Evolutionary conservation across 768 basidiomycete species (phyloP).

Genomic region (Collybia nuda): DNA sequence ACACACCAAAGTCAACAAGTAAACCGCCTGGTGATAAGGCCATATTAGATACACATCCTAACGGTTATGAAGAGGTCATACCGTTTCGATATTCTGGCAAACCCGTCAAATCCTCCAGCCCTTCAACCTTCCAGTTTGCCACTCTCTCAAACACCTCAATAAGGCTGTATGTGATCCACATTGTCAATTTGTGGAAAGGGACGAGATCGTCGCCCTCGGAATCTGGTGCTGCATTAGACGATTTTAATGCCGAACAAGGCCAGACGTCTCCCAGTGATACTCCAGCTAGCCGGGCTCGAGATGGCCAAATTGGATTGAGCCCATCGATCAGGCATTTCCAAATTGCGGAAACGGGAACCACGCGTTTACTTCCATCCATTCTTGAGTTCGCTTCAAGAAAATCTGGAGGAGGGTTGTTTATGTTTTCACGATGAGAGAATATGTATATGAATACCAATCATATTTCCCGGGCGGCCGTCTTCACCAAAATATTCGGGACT

Average conservation of each 20-base stretch:
- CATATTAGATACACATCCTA: neutral
- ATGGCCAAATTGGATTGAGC: slow-evolving; percentile 88
- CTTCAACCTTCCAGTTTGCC: slow-evolving; percentile 80
- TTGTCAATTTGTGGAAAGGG: slow-evolving; percentile 94
- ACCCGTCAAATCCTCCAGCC: slow-evolving; percentile 84
- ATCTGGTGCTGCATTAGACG: neutral
- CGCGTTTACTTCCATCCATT: slow-evolving; percentile 34
- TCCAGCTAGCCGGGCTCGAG: slow-evolving; percentile 64
- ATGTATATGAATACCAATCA: slow-evolving; percentile 58
- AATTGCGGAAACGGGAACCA: slow-evolving; percentile 70
- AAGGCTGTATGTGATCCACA: slow-evolving; percentile 91
- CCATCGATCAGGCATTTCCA: slow-evolving; percentile 85
- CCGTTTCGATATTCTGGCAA: slow-evolving; percentile 96
- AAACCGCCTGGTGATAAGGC: slow-evolving; percentile 64
- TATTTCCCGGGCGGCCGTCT: slow-evolving; percentile 76
- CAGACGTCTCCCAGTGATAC: slow-evolving; percentile 90
- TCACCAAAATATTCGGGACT: slow-evolving; percentile 71
- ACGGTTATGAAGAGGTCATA: slow-evolving; percentile 18
- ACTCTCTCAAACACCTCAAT: slow-evolving; percentile 79
- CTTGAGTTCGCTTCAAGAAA: slow-evolving; percentile 63
- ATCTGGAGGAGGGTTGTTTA: slow-evolving; percentile 37
- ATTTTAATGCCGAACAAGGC: slow-evolving; percentile 65
- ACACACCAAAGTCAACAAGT: slow-evolving; percentile 78
- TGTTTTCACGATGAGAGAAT: neutral
- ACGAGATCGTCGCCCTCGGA: slow-evolving; percentile 71